Conservation (phyloP, 208 protist genomes). For the Wallacemonas sp. region DNA sequence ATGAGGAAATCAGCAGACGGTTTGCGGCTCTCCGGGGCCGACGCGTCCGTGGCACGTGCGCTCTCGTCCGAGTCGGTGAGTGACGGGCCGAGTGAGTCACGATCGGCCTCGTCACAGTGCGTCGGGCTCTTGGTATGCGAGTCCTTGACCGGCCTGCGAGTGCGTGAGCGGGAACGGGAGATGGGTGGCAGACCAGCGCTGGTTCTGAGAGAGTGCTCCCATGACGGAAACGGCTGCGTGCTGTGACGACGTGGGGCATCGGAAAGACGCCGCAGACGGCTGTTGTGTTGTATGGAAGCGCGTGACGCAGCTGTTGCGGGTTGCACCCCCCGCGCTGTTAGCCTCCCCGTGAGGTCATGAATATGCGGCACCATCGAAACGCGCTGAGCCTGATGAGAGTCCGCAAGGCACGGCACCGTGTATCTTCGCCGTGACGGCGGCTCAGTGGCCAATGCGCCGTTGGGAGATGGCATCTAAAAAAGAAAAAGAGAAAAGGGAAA, state of each 20-base stretch:
- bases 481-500: not conserved
- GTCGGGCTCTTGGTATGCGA: not conserved
- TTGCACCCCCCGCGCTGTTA: too few relatives aligned
- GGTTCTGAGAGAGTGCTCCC: slow-evolving; percentile 24
- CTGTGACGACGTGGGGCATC: not conserved
- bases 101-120: not conserved
- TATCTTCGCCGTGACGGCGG: not conserved
- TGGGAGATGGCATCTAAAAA: slow-evolving; percentile 3
- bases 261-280: slow-evolving; percentile 4
- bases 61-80: slow-evolving; percentile 6
- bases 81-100: not conserved
- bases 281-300: not conserved
- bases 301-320: too few relatives aligned
- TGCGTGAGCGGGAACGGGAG: not conserved
- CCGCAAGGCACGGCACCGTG: not conserved
- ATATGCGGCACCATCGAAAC: slow-evolving; percentile 1
- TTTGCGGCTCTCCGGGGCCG: not conserved
- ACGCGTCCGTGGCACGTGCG: not conserved
- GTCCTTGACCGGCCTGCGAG: not conserved
- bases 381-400: not conserved
- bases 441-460: not conserved
- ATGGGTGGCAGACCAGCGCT: not conserved
- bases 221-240: slow-evolving; percentile 10
- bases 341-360: slow-evolving; percentile 7
- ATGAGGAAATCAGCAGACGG: slow-evolving; percentile 8